Evolutionary conservation across 2,329 filamentous ascomycete species (phyloP).

Genomic region (Colletotrichum spinosum): DNA sequence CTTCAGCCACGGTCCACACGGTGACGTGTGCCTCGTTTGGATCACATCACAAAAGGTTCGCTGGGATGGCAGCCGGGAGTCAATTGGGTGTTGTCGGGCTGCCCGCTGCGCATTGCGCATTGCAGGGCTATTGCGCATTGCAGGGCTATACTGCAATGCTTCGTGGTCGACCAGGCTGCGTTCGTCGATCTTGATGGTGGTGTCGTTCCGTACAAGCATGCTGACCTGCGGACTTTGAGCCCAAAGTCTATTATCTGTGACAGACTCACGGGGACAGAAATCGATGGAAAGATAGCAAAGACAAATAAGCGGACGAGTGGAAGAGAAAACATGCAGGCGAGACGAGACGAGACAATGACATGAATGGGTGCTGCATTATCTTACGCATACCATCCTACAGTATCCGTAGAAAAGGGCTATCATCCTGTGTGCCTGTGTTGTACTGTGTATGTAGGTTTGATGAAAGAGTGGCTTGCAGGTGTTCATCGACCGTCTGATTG

Average conservation of each 20-base stretch:
- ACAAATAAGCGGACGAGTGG: too few relatives aligned
- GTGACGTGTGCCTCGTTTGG: slow-evolving; percentile 20
- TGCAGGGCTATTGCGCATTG: slow-evolving; percentile 14
- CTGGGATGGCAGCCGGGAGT: slow-evolving; percentile 15
- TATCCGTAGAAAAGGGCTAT: background rate
- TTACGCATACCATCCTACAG: background rate
- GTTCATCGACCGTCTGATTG: slow-evolving; percentile 18
- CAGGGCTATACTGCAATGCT: background rate
- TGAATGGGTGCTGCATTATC: background rate
- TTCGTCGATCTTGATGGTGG: slow-evolving; percentile 17
- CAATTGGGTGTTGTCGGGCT: background rate
- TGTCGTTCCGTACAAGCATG: background rate
- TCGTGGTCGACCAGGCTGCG: slow-evolving; percentile 16
- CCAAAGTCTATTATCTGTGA: too few relatives aligned
- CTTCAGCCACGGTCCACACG: slow-evolving; percentile 21
- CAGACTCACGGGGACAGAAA: too few relatives aligned
- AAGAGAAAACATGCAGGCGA: background rate
- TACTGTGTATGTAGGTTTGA: slow-evolving; percentile 14
- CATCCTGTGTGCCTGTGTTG: slow-evolving; percentile 13
- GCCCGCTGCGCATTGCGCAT: slow-evolving; percentile 15
- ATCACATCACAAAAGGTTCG: slow-evolving; percentile 27
- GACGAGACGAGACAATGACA: slow-evolving; percentile 23
- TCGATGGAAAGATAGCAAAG: too few relatives aligned
- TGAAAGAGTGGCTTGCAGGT: slow-evolving; percentile 13
- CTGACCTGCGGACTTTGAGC: slow-evolving; percentile 1